Base-by-base conservation (phyloP, 2,329 filamentous ascomycete species). In the Lasiodiplodia theobromae region DNA sequence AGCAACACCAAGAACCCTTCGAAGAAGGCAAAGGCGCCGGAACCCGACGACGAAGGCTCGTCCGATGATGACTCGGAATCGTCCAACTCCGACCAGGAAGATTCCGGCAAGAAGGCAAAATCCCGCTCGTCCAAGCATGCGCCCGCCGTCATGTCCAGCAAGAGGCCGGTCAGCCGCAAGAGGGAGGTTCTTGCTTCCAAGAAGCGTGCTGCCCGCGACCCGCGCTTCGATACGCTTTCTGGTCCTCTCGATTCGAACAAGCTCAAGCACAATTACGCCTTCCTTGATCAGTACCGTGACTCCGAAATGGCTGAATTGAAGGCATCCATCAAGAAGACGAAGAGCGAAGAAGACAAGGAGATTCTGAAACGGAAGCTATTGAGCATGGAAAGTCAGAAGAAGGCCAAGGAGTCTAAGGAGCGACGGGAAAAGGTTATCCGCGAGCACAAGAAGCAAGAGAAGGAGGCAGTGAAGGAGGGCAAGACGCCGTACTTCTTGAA, bases 401-500 rank as follows among this genome's bases (percentile, higher is more conserved):
- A 92, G 80, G 86, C 93, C 31, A 87, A 89, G 72, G 83, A 89
- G 73, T 85, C 86, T 65, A 92, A 90, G 81, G 91, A 93, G 70
- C 87, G 89, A 70, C 88, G 91, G 79, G 85, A 88, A 73, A 86
- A 88, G 68, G 82, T 98, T 52, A 75, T 95, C 66, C 85, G 88
- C 54, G 89, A 91, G 79, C 94, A 98, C 82, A 88, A 91, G 76
- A 87, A 87, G 81, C 86, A 89, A 78, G 96, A 99, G 85, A 94
- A 93, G 82, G 91, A 94, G 78, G 82, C 92, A 70, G 89, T 98
- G 64, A 89, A 89, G 74, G 88, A 96, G 82, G 96, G 96, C 70
- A 89, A 87, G 77, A 68, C 57, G 18, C 95, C 96, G 0, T 99
- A 94, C 82, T 98, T 93, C 81, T 83, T 98, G 74, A 99, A 99